phyloP scores from a whole-genome alignment of 345 rosid species.

The Pistacia integerrima region DNA sequence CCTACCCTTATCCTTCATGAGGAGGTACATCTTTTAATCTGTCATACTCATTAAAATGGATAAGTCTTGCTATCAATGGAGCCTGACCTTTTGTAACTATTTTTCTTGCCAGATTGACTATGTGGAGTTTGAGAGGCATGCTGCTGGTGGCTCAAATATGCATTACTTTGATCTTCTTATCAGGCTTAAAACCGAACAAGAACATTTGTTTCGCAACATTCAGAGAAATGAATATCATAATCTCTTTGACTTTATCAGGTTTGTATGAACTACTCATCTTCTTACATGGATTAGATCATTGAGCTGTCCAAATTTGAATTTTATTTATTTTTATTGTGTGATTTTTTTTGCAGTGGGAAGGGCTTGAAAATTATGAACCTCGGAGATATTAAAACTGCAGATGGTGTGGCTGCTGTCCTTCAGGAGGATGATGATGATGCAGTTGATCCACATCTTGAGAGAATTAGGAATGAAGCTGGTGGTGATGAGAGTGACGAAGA shows the following conservation, averaged over 20 bases:
- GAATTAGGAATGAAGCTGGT: constrained; percentile 82
- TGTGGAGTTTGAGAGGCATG: constrained; percentile 98
- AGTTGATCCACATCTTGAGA: constrained; percentile 93
- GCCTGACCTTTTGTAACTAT: neutral
- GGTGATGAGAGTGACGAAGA: constrained; percentile 96
- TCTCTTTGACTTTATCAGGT: constrained; percentile 89
- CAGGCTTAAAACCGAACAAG: constrained; percentile 92
- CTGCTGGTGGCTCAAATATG: constrained; percentile 99
- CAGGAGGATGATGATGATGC: constrained; percentile 83
- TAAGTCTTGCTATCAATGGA: neutral
- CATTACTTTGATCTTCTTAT: constrained; percentile 96
- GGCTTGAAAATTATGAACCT: constrained; percentile 93
- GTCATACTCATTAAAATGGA: neutral
- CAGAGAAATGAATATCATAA: constrained; percentile 97
- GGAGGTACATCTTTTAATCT: constrained; percentile 53
- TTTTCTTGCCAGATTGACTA: constrained; percentile 67
- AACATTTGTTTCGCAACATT: constrained; percentile 91
- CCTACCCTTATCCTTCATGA: constrained; percentile 98
- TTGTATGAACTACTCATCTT: constrained; percentile 8
- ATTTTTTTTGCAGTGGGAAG: constrained; percentile 57
- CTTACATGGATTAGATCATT: constrained; percentile 10
- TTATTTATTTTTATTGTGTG: constrained; percentile 8
- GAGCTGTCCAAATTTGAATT: neutral
- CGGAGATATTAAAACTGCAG: constrained; percentile 56
- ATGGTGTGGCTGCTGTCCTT: constrained; percentile 80